Base-by-base conservation (phyloP, 2,329 filamentous ascomycete genomes). In the Penicillium oxalicum region DNA sequence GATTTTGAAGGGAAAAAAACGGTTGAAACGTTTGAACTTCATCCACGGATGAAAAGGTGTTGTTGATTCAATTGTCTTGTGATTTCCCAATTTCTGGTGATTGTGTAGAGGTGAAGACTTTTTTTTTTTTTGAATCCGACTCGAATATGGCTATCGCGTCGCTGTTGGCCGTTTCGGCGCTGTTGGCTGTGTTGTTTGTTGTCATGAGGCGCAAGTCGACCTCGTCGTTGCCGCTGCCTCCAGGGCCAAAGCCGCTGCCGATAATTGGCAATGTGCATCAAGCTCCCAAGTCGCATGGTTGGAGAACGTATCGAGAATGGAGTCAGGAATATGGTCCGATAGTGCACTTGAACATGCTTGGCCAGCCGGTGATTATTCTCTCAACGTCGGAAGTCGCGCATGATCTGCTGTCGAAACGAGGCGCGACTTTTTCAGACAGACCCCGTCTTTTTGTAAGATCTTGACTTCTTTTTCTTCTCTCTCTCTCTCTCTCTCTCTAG, bases 221-320 rank as follows among this genome's bases (percentile, higher is more conserved):
- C 1, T 32, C 40, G 27, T 29, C 40, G 13, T 42, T 42, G 26
- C 42, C 47, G 12, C 45, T 61, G 43, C 58, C 59, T 4, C 59
- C 59, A 0, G 58, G 59, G 3, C 59, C 59, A 27, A 49, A 38
- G 43, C 53, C 51, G n/a, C 38, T 56, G 4, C 56, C 56, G 4
- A 50, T 61, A 32, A 53, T 60, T 41, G 58, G 59, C 27, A 60
- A 60, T 47, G 49, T 54, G 25, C 52, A 58, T 13, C 53, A 60
- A 45, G 49, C 57, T 28, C 58, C 59, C 29, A 47, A 44, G 11
- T 49, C 52, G 13, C 47, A 58, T 29, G 49, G 50, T 11, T 61
- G 59, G 59, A 47, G 47, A 24, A 50, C 55, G 27, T 60, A 58
- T 34, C 35, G 32, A 2, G 13, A 45, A 38, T 51, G 49, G 49